Base-by-base conservation (phyloP, 176 grass and related monocot genomes). In the Areca catechu region DNA sequence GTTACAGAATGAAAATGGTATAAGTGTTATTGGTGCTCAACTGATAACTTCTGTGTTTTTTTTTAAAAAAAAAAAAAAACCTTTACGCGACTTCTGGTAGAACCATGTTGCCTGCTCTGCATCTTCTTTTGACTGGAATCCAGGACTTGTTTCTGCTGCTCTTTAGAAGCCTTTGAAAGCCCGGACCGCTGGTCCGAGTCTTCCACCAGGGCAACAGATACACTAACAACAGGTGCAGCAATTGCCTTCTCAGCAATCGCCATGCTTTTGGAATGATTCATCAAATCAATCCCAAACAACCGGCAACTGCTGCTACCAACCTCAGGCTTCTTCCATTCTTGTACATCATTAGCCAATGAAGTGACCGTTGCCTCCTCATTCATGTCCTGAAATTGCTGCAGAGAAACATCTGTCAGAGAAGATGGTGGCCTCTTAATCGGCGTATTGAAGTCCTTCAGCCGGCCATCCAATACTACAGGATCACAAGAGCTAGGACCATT, bases 241-340 rank as follows among this genome's bases (percentile, higher is more conserved):
- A 16, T 62, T 24, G 5, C 19, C 37, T 71, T 77, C 19, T 74
- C 61, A 28, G 65, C 20, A 17, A n/a, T 53, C 47, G 10, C 52
- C 3, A 22, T 15, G 20, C 6, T 67, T 7, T 55, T 80, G 15
- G 37, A 22, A 25, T 71, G 57, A 66, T 69, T 63, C 58, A 71
- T 52, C 66, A 89, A 52, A 63, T 89, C 48, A 15, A 89, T 71
- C 53, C 86, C 86, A 75, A 89, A 89, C 24, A 89, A 56, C 55
- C 73, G 80, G 28, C 77, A 71, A 63, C 66, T 51, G 10, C 34
- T 21, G 52, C 37, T 50, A 19, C 29, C 21, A 23, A 16, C 18
- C n/a, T 47, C 28, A 0, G 77, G 66, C 29, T 78, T 79, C 74
- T 81, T 75, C 25, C 15, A 56, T 18, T 75, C 74, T 65, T 75